A percentile compares a stretch with the other conserved stretches of the same genome.
Conservation (phyloP, 768 basidiomycete genomes). For the Scleroderma bovista region DNA sequence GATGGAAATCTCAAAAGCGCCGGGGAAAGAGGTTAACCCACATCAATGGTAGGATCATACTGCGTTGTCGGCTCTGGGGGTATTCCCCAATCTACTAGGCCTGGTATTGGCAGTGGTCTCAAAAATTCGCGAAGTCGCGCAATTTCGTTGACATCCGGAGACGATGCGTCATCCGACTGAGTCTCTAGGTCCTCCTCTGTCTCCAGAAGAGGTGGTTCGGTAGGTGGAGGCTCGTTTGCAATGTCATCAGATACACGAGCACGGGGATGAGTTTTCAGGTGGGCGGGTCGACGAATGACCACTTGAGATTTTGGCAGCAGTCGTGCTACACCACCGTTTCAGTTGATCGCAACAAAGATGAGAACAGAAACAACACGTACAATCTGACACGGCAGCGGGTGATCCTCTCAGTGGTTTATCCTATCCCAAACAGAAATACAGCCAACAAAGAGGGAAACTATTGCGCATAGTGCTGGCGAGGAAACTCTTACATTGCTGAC, state of each 20-base stretch:
- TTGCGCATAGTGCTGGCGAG: slow-evolving; percentile 28
- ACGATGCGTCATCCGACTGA: slow-evolving; percentile 10
- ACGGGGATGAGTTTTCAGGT: slow-evolving; percentile 45
- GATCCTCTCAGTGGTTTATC: slow-evolving; percentile 45
- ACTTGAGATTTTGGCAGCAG: slow-evolving; percentile 49
- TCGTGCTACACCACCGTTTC: slow-evolving; percentile 27
- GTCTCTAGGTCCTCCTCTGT: slow-evolving; percentile 14
- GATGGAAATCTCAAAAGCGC: background rate
- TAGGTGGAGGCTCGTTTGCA: slow-evolving; percentile 12
- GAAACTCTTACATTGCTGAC: slow-evolving; percentile 54
- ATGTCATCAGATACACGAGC: slow-evolving; percentile 47
- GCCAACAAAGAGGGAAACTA: slow-evolving; percentile 66
- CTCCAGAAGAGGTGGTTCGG: slow-evolving; percentile 3
- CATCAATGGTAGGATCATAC: slow-evolving; percentile 61
- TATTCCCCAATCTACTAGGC: slow-evolving; percentile 72
- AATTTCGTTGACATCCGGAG: slow-evolving; percentile 41
- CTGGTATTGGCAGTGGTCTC: slow-evolving; percentile 58
- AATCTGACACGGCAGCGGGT: slow-evolving; percentile 23
- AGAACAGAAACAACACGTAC: slow-evolving; percentile 11
- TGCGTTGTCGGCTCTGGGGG: slow-evolving; percentile 49
- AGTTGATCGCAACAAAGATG: background rate
- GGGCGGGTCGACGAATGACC: slow-evolving; percentile 48
- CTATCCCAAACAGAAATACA: slow-evolving; percentile 58
- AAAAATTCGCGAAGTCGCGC: slow-evolving; percentile 50
- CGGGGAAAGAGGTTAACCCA: slow-evolving; percentile 22